phyloP scores from a whole-genome alignment of 176 grass and related monocot species.

The Guadua angustifolia region DNA sequence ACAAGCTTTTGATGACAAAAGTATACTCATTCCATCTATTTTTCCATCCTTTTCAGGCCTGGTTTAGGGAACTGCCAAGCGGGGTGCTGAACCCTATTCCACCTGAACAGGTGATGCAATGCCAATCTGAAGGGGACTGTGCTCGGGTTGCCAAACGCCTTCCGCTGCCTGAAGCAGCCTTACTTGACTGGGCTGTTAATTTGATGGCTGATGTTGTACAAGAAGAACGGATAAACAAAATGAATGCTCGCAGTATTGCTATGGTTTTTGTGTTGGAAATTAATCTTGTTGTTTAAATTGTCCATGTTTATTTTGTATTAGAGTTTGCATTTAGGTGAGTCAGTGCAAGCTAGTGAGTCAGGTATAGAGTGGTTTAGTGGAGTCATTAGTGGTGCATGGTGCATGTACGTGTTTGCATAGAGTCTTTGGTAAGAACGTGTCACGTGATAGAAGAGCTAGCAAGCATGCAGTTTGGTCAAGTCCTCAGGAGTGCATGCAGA shows the following conservation, averaged over 20 bases:
- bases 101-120: slow-evolving; percentile 79
- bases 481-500: too few species aligned
- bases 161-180: slow-evolving; percentile 59
- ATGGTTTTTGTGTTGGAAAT: too few species aligned
- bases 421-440: too few species aligned
- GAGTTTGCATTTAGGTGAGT: too few species aligned
- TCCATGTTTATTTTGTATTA: too few species aligned
- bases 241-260: slow-evolving; percentile 82
- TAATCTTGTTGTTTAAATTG: too few species aligned
- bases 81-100: slow-evolving; percentile 74
- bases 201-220: slow-evolving; percentile 88
- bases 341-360: too few species aligned
- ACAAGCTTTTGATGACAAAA: slow-evolving; percentile 3
- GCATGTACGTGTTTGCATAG: too few species aligned
- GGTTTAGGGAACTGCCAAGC: slow-evolving; percentile 77
- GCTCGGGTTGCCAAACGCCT: slow-evolving; percentile 53
- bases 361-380: too few species aligned
- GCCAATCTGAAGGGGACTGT: slow-evolving; percentile 78
- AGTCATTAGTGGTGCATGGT: too few species aligned
- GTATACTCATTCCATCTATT: slow-evolving; percentile 1
- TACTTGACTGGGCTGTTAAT: slow-evolving; percentile 85
- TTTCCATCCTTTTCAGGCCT: slow-evolving; percentile 60
- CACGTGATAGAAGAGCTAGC: too few species aligned
- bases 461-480: too few species aligned
- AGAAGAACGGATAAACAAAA: slow-evolving; percentile 77